Evolutionary conservation across 106 monocot species (phyloP).

Genomic region (Dendrobium chrysotoxum): DNA sequence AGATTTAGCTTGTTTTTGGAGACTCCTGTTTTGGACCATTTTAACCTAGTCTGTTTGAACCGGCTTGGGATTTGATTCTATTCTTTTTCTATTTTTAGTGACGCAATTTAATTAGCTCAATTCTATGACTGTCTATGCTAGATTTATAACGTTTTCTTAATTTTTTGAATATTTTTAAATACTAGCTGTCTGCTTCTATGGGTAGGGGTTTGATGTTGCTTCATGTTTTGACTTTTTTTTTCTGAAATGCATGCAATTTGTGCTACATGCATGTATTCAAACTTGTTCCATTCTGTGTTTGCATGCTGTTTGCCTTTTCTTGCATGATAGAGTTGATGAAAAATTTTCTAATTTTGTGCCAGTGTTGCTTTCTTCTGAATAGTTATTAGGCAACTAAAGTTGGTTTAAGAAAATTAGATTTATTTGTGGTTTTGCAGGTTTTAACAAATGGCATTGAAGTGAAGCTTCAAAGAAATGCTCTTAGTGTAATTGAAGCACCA

Average conservation of each 20-base stretch:
- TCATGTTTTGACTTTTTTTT: neutral
- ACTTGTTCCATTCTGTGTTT: neutral
- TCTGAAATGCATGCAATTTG: neutral
- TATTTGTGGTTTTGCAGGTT: conserved; percentile 20
- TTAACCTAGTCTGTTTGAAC: neutral
- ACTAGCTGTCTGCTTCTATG: neutral
- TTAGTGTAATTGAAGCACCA: conserved; percentile 43
- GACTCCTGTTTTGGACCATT: neutral
- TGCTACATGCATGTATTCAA: neutral
- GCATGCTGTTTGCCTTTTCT: neutral
- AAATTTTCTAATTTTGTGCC: neutral
- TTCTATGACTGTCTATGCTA: neutral
- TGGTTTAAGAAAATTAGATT: neutral
- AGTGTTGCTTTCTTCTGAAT: neutral
- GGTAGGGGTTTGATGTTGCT: neutral
- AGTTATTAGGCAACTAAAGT: neutral
- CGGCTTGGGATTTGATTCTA: neutral
- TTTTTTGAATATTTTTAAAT: too few relatives aligned
- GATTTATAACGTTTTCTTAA: neutral
- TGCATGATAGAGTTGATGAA: neutral
- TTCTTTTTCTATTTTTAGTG: neutral
- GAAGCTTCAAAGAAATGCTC: conserved; percentile 47
- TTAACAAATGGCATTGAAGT: conserved; percentile 47
- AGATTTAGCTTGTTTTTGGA: neutral
- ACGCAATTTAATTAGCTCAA: neutral